Base-by-base conservation (phyloP, 768 basidiomycete species). In the Asterophora lycoperdoides region DNA sequence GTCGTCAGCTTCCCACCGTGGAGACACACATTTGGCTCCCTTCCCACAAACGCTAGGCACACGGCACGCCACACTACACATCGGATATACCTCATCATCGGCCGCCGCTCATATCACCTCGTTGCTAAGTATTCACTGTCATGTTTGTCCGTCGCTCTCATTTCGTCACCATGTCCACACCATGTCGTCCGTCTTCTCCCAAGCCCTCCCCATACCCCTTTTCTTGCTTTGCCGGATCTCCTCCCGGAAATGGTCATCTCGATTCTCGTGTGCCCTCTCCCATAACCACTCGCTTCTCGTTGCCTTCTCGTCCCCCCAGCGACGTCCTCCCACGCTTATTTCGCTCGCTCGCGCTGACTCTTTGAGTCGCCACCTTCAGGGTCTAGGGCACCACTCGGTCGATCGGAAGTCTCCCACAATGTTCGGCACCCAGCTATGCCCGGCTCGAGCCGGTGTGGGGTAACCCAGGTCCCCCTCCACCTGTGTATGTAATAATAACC, bases 31-130 rank as follows among this genome's bases (percentile, higher is more conserved):
- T 28, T 3, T 23, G 23, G 23, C 3, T 23, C 23, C 39, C 39
- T 46, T 51, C 44, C 38, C 37, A 51, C 49, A 43, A 44, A 44
- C 11, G 49, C 26, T 33, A 33, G 20, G 32, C 38, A 20, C 18
- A 32, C 36, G 32, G 30, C 36, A 20, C 23, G 17, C 40, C 41
- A 45, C 45, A 46, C 32, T 32, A 17, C 36, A 37, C 44, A 35
- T 38, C 52, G 48, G 52, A 41, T 37, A 20, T 48, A 23, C 36
- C 34, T 30, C 20, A 17, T 19, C 23, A 11, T 13, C 48, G 33
- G 34, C 34, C 34, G 40, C 48, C 44, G 43, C 19, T 26, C n/a
- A 13, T 9, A 14, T 32, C 23, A 23, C 20, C 19, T 30, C 15
- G 5, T 48, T 7, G 19, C 4, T 28, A 41, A 18, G 26, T 37